A percentile compares a stretch with the other conserved stretches of the same genome.
phyloP scores from a whole-genome alignment of 306 rosid species.

The Castanea mollissima region DNA sequence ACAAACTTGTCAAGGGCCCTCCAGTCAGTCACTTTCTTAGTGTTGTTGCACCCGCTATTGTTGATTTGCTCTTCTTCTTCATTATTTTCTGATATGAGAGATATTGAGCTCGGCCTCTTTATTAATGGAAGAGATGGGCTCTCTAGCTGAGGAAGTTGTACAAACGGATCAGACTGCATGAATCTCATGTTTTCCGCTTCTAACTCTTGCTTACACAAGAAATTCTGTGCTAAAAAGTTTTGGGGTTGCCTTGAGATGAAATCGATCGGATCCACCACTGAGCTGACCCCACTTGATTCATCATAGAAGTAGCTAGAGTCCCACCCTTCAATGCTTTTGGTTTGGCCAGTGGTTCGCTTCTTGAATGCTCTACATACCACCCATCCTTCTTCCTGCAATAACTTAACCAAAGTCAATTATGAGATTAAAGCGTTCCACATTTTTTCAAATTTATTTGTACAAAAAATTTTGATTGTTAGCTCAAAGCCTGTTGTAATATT shows the following conservation, averaged over 20 bases:
- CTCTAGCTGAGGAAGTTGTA: slow-evolving; percentile 75
- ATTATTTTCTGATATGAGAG: slow-evolving; percentile 41
- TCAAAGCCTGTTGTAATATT: background rate
- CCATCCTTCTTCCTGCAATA: slow-evolving; percentile 97
- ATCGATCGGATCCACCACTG: slow-evolving; percentile 52
- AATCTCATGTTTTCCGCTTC: slow-evolving; percentile 52
- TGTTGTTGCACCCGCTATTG: slow-evolving; percentile 20
- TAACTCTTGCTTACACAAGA: slow-evolving; percentile 79
- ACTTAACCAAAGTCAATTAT: slow-evolving; percentile 11
- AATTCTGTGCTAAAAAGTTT: slow-evolving; percentile 31
- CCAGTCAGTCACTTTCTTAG: slow-evolving; percentile 77
- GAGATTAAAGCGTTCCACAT: background rate
- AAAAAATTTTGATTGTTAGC: background rate
- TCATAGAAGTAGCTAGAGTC: slow-evolving; percentile 63
- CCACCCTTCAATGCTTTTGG: slow-evolving; percentile 62
- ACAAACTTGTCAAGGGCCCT: slow-evolving; percentile 93
- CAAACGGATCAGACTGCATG: slow-evolving; percentile 51
- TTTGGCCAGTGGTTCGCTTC: slow-evolving; percentile 62
- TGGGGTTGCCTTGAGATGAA: slow-evolving; percentile 57
- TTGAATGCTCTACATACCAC: slow-evolving; percentile 97
- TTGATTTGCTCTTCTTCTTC: slow-evolving; percentile 37
- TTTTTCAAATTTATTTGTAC: background rate
- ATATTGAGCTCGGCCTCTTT: slow-evolving; percentile 54
- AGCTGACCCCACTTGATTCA: slow-evolving; percentile 49
- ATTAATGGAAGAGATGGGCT: slow-evolving; percentile 65